Conservation (phyloP, 2,329 filamentous ascomycete genomes). For the Paraphoma chrysanthemicola region DNA sequence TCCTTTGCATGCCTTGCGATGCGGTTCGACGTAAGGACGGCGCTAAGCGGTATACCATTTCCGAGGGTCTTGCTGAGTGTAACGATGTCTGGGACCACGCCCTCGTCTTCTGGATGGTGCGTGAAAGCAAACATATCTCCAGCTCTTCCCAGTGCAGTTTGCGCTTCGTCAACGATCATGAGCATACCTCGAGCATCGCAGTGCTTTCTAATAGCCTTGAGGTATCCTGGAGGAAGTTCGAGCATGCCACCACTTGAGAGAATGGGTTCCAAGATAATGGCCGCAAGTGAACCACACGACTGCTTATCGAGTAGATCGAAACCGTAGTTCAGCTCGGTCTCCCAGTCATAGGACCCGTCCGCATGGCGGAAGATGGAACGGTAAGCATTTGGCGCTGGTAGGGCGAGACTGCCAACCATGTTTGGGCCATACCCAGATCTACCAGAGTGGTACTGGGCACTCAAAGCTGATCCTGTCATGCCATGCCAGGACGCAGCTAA, state of each 20-base stretch:
- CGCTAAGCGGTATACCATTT: constrained; percentile 65
- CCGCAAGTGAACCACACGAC: constrained; percentile 67
- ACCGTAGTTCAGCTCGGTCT: constrained; percentile 68
- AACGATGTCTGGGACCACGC: constrained; percentile 60
- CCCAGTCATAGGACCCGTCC: constrained; percentile 70
- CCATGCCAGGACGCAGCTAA: constrained; percentile 68
- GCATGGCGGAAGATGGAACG: constrained; percentile 66
- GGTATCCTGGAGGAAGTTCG: constrained; percentile 65
- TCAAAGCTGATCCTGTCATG: constrained; percentile 61
- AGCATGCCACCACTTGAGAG: constrained; percentile 67
- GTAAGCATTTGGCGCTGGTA: constrained; percentile 68
- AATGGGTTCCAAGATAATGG: constrained; percentile 69
- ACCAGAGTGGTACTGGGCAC: constrained; percentile 63
- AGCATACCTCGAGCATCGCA: constrained; percentile 44
- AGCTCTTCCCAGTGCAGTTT: constrained; percentile 44
- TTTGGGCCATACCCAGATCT: constrained; percentile 55
- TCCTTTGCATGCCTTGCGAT: constrained; percentile 60
- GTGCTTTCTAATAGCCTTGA: constrained; percentile 60
- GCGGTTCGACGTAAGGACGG: constrained; percentile 62
- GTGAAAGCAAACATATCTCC: constrained; percentile 60
- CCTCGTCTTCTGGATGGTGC: constrained; percentile 35
- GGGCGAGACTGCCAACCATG: constrained; percentile 63
- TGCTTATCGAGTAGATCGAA: constrained; percentile 67
- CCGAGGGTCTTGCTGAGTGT: constrained; percentile 68
- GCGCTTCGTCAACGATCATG: constrained; percentile 48